Evolutionary conservation across 140 eudicot genomes (phyloP), one percentile per base, ranked within the genome.

Genomic region (Oenanthe javanica): DNA sequence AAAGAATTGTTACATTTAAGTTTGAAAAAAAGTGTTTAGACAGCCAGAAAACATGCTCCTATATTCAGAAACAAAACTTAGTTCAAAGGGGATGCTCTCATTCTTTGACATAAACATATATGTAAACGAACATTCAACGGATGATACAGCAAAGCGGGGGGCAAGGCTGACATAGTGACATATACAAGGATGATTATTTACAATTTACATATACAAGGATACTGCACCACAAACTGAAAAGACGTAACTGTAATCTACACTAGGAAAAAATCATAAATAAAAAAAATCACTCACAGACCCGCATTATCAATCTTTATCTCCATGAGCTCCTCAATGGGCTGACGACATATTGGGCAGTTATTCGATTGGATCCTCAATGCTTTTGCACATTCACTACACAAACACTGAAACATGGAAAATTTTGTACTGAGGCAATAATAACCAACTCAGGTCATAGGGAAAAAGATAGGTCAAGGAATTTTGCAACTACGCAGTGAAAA

Each of bases 331-430:
- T 88, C 97, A 27, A 92, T 88, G 70, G 85, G 89, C 78, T 92
- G 96, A 43, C 97, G 88, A 79, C 97, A 92, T 40, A 92, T 90
- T 2, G 95, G 95, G 88, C 97, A 92, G 48, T 84, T 90, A 84
- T 90, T 92, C 15, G 97, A 86, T 79, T 92, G 97, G 78, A 86
- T 78, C 61, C 95, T 86, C 85, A 92, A 80, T 54, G 89, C 87
- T 82, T 90, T 88, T 47, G 95, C 97, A 81, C 97, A 92, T 78
- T 85, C 90, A 19, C 95, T 90, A 89, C 97, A 90, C 89, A 92
- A 81, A 85, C 97, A 92, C 95, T 92, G 86, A 71, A 89, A 85
- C 75, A 80, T 77, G 79, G 83, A 83, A 81, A 16, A 79, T 51
- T 43, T 42, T 36, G 14, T n/a, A 45, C 19, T 67, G 42, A 46